phyloP scores from a whole-genome alignment of 148 eudicot genomes.

The Rhododendron vialii region DNA sequence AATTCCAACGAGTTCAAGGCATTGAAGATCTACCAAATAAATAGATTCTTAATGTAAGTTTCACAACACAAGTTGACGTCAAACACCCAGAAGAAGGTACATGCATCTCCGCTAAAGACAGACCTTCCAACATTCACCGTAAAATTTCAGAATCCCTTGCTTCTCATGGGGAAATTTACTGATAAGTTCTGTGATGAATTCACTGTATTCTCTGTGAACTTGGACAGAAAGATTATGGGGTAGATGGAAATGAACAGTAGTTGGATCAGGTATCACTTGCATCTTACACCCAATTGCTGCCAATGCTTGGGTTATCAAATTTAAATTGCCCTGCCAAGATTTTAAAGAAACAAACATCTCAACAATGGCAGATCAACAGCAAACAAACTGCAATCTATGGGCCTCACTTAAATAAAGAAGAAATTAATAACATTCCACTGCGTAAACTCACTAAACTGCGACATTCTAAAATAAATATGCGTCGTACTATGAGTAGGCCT shows the following conservation, averaged over 20 bases:
- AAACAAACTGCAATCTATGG: background rate
- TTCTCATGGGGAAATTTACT: slow-evolving; percentile 85
- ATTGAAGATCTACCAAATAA: slow-evolving; percentile 64
- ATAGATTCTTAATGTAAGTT: slow-evolving; percentile 16
- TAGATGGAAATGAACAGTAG: slow-evolving; percentile 95
- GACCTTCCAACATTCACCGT: slow-evolving; percentile 93
- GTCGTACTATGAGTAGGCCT: background rate
- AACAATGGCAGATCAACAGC: background rate
- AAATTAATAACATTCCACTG: background rate
- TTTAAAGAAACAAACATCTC: slow-evolving; percentile 3
- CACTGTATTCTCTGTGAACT: slow-evolving; percentile 80
- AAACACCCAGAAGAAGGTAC: slow-evolving; percentile 17
- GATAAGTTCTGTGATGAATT: slow-evolving; percentile 65
- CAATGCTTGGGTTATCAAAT: slow-evolving; percentile 90
- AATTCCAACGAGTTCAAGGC: slow-evolving; percentile 90
- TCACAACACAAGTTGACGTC: slow-evolving; percentile 5
- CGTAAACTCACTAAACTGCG: background rate
- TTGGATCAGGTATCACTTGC: slow-evolving; percentile 92
- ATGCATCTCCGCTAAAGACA: slow-evolving; percentile 35
- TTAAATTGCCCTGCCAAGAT: slow-evolving; percentile 75
- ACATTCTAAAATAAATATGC: background rate
- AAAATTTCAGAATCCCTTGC: slow-evolving; percentile 83
- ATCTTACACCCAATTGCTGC: slow-evolving; percentile 87
- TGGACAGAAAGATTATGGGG: slow-evolving; percentile 78
- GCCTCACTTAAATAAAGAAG: background rate